Conservation (phyloP, 768 basidiomycete genomes). For the Nidularia pulvinata region DNA sequence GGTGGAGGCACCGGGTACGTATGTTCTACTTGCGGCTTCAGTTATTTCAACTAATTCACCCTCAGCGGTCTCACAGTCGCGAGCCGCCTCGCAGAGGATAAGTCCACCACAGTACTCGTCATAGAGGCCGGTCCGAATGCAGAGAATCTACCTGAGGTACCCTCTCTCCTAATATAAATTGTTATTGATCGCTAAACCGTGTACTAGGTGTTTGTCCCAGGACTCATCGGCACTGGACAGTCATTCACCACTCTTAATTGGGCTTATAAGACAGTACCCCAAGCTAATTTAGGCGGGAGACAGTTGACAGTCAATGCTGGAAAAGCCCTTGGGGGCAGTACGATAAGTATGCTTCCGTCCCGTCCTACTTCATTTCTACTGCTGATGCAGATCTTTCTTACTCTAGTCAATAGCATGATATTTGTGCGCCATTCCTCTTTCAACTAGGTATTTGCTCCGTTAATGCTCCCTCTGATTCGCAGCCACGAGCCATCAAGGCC, state of each 20-base stretch:
- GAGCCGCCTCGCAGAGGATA: neutral
- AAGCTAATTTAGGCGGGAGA: conserved; percentile 36
- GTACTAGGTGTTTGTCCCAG: conserved; percentile 23
- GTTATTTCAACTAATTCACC: neutral
- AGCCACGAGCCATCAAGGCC: conserved; percentile 26
- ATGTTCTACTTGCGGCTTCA: neutral
- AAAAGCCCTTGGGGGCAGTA: conserved; percentile 60
- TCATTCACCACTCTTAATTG: conserved; percentile 43
- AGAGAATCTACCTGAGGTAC: neutral
- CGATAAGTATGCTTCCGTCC: conserved; percentile 30
- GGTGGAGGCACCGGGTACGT: neutral
- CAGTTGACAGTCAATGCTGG: conserved; percentile 27
- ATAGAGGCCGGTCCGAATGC: neutral
- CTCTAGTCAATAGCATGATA: conserved; percentile 44
- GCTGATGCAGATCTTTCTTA: neutral
- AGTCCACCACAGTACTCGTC: neutral
- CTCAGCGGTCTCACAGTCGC: neutral
- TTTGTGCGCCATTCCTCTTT: conserved; percentile 13
- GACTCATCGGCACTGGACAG: conserved; percentile 22
- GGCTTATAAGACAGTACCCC: conserved; percentile 44
- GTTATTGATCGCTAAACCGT: neutral
- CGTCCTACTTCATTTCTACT: neutral
- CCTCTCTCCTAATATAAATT: neutral
- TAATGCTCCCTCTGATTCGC: too few relatives aligned
- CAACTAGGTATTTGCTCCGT: too few relatives aligned